phyloP scores from a whole-genome alignment of 73 alveolate species.

The Paramecium octaurelia region DNA sequence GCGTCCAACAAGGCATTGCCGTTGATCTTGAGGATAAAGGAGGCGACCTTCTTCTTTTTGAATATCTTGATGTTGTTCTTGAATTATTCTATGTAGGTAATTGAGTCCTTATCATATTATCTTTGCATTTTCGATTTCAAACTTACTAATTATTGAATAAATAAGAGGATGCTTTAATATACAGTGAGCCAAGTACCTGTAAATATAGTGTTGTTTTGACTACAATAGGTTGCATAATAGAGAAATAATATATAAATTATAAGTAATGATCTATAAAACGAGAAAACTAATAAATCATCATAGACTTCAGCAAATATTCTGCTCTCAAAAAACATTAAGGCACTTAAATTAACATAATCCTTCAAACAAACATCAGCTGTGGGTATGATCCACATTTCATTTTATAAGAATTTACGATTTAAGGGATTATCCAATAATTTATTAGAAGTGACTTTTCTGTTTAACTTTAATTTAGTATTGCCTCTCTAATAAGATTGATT shows the following conservation, averaged over 20 bases:
- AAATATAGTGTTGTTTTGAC: neutral
- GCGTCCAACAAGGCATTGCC: conserved; percentile 48
- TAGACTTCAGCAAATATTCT: conserved; percentile 46
- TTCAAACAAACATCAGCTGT: conserved; percentile 14
- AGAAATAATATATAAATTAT: conserved; percentile 9
- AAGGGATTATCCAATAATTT: conserved; percentile 34
- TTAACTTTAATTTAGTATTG: neutral
- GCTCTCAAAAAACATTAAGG: conserved; percentile 15
- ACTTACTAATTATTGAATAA: conserved; percentile 13
- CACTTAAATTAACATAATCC: neutral
- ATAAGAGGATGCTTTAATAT: neutral
- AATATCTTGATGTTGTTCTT: neutral
- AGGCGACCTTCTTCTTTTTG: neutral
- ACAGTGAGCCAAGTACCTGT: neutral
- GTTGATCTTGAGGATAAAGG: neutral
- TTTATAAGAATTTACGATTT: neutral
- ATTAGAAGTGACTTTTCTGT: neutral
- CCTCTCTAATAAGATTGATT: neutral
- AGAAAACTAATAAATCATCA: conserved; percentile 46
- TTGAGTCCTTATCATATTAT: neutral
- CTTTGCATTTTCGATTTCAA: neutral
- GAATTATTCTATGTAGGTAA: neutral
- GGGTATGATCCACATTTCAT: conserved; percentile 24
- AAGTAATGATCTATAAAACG: conserved; percentile 42
- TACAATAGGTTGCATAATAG: neutral